Conservation (phyloP, 306 rosid genomes). For the Vachellia collinsii region DNA sequence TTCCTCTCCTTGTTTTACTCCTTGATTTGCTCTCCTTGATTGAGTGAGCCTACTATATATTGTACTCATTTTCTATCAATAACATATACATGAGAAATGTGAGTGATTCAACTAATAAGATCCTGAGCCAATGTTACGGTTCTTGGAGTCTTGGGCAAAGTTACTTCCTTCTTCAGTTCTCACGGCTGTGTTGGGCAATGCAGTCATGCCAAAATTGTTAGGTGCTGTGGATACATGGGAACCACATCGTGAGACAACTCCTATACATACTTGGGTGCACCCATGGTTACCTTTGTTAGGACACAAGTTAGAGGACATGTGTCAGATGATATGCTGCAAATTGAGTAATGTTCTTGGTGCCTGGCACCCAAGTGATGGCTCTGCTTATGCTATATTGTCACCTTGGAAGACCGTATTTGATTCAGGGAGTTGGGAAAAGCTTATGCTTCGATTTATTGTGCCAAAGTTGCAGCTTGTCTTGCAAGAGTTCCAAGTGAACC, state of each 20-base stretch:
- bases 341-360: constrained; percentile 85
- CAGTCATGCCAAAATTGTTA: constrained; percentile 77
- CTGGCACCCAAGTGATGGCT: constrained; percentile 92
- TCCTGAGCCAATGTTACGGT: constrained; percentile 86
- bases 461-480: constrained; percentile 86
- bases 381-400: constrained; percentile 81
- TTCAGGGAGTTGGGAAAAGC: constrained; percentile 86
- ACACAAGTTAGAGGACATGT: constrained; percentile 75
- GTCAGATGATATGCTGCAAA: constrained; percentile 74
- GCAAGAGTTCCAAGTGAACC: constrained; percentile 93
- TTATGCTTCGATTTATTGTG: constrained; percentile 79
- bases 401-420: constrained; percentile 92
- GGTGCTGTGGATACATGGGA: constrained; percentile 91
- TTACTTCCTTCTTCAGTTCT: constrained; percentile 75
- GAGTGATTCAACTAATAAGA: too few species aligned
- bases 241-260: constrained; percentile 87
- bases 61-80: too few species aligned
- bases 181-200: constrained; percentile 60
- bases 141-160: constrained; percentile 83
- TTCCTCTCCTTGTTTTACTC: too few species aligned
- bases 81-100: too few species aligned
- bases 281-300: constrained; percentile 91
- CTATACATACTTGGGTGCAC: constrained; percentile 93
- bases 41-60: too few species aligned
- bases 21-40: too few species aligned